Base-by-base conservation (phyloP, 2,329 filamentous ascomycete species). In the Helotiales sp. region DNA sequence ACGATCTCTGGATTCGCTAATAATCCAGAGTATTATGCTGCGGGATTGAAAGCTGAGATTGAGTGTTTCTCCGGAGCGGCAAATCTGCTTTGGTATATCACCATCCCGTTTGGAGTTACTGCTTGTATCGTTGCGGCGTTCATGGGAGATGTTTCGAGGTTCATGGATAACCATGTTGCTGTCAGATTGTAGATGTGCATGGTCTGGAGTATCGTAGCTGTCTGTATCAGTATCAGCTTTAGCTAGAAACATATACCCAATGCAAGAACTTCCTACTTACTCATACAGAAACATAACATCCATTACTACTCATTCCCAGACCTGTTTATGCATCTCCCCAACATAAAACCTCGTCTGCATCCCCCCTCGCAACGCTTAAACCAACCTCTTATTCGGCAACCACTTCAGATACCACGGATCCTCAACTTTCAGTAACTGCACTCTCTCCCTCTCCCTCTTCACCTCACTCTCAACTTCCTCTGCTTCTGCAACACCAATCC, bases 121-220 rank as follows among this genome's bases (percentile, higher is more conserved):
- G 76, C 76, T 19, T 77, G 81, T 50, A 57, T 82, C n/a, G 71
- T 79, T 1, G 75, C 79, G 22, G 75, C 76, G 55, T 81, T 81
- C 62, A 70, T 82, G 63, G 77, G 77, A 0, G 73, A 80, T 61
- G 80, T 83, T 52, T 69, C 67, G 25, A 65, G 74, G 65, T 79
- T 76, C 57, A 79, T 79, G 75, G 73, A 76, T 62, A 73, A 79
- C 56, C 74, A 79, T 69, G 75, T 79, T 47, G 77, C 76, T 5
- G 77, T 79, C 27, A 72, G 76, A 19, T 73, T 77, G 65, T 65
- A 70, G 31, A n/a, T n/a, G n/a, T n/a, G n/a, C n/a, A n/a, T n/a
- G n/a, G n/a, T n/a, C n/a, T n/a, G n/a, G n/a, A n/a, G n/a, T n/a
- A n/a, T n/a, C n/a, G n/a, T n/a, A n/a, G n/a, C n/a, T n/a, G n/a